Percentiles rank a stretch among this genome's conserved stretches.
Evolutionary conservation across 1,139 yeast species (phyloP).

Genomic region (Suzukiozyma palmioleophila): DNA sequence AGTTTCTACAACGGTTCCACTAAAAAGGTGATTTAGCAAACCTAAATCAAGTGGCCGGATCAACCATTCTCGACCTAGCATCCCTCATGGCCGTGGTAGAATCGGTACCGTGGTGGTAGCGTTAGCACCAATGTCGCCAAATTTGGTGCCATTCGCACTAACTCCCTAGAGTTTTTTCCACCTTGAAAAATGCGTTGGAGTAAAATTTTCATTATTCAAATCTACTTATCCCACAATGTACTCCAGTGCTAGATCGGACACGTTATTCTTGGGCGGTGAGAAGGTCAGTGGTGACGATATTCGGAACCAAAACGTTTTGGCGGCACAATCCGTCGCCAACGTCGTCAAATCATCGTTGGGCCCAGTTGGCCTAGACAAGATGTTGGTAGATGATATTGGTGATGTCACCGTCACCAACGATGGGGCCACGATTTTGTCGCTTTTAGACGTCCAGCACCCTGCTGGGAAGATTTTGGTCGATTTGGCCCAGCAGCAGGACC

Average conservation of each 20-base stretch:
- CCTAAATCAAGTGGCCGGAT: too few relatives aligned
- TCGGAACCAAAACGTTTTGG: conserved; percentile 91
- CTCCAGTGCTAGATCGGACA: conserved; percentile 78
- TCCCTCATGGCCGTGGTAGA: too few relatives aligned
- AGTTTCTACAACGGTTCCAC: too few relatives aligned
- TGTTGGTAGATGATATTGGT: conserved; percentile 98
- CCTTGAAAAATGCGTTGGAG: too few relatives aligned
- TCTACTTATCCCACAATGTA: conserved; percentile 23
- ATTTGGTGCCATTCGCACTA: too few relatives aligned
- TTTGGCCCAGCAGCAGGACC: conserved; percentile 96
- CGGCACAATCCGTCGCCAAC: conserved; percentile 95
- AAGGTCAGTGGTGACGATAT: conserved; percentile 95
- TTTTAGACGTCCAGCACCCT: conserved; percentile 96
- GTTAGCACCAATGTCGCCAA: too few relatives aligned
- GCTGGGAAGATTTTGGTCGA: conserved; percentile 97
- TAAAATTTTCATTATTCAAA: too few relatives aligned
- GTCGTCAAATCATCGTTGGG: conserved; percentile 96
- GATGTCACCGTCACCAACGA: conserved; percentile 98
- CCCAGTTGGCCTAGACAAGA: conserved; percentile 97
- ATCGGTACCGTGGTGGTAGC: too few relatives aligned
- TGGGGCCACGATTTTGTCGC: conserved; percentile 91
- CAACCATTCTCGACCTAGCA: too few relatives aligned
- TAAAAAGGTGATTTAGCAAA: too few relatives aligned
- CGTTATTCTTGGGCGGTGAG: conserved; percentile 92
- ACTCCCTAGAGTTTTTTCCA: too few relatives aligned